These are phyloP conservation scores for Cavenderia fasciculata DNA, from an alignment of 78 protist genomes.

Conservation along the genomic window DNA sequence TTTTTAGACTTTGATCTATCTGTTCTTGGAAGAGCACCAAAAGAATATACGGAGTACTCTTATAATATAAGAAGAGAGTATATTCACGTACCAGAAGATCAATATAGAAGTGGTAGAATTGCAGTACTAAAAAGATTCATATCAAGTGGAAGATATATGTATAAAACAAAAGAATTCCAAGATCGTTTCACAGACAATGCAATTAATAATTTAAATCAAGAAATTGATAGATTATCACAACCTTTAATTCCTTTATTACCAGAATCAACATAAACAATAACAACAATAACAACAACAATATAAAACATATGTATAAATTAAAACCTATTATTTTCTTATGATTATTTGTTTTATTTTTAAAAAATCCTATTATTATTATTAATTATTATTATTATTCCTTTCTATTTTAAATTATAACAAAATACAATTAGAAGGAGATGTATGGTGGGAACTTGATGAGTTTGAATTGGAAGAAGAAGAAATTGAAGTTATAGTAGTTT, in stretches of 20 bases:
- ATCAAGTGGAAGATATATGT: constrained; percentile 8
- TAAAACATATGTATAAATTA: too few relatives aligned
- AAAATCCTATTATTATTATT: background rate
- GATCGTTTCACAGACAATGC: constrained; percentile 7
- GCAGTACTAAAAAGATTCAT: constrained; percentile 20
- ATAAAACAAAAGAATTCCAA: constrained; percentile 46
- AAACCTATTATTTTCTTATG: too few relatives aligned
- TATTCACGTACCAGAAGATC: constrained; percentile 20
- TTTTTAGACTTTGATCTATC: constrained; percentile 66
- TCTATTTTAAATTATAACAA: background rate
- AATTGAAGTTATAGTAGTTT: too few relatives aligned
- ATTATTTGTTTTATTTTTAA: too few relatives aligned
- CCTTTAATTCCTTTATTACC: too few relatives aligned
- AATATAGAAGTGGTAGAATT: constrained; percentile 39
- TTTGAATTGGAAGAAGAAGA: too few relatives aligned
- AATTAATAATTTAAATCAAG: constrained; percentile 26
- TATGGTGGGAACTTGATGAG: too few relatives aligned
- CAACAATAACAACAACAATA: too few relatives aligned
- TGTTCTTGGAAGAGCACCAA: constrained; percentile 20
- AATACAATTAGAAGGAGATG: background rate
- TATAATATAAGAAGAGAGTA: constrained; percentile 38
- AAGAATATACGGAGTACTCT: constrained; percentile 1
- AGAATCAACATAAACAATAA: too few relatives aligned
- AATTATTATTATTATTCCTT: background rate
- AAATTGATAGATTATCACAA: constrained; percentile 7